These are phyloP conservation scores for Fusarium brachygibbosum DNA, from an alignment of 2,329 filamentous ascomycete genomes.

Conservation along the genomic window DNA sequence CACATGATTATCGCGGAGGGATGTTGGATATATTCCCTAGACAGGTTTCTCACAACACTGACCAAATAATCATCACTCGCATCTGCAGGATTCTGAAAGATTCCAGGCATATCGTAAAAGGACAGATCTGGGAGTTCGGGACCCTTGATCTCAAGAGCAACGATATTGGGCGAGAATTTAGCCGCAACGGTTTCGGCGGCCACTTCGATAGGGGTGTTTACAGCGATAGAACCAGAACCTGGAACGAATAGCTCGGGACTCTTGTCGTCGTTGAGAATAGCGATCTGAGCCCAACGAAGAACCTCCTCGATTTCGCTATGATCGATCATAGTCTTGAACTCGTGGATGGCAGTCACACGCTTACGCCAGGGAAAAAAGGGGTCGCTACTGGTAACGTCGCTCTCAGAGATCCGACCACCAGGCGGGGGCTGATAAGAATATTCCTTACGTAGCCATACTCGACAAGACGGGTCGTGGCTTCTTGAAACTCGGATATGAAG, in stretches of 20 bases:
- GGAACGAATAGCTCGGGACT: constrained; percentile 68
- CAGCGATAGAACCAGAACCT: constrained; percentile 58
- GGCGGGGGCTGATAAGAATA: constrained; percentile 67
- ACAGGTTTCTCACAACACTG: constrained; percentile 77
- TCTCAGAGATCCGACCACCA: constrained; percentile 57
- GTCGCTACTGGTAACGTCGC: constrained; percentile 63
- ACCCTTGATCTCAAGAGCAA: constrained; percentile 80
- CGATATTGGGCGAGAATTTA: constrained; percentile 85
- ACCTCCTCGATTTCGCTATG: constrained; percentile 75
- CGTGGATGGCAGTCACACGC: constrained; percentile 60
- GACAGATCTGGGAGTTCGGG: constrained; percentile 79
- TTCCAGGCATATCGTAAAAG: constrained; percentile 88
- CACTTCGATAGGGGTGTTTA: constrained; percentile 52
- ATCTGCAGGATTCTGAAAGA: constrained; percentile 78
- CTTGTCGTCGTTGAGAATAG: constrained; percentile 76
- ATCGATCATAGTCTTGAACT: constrained; percentile 75
- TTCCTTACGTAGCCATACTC: constrained; percentile 74
- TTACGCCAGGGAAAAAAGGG: constrained; percentile 76
- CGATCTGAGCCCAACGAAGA: constrained; percentile 81
- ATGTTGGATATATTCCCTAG: constrained; percentile 77
- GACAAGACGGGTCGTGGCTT: constrained; percentile 74
- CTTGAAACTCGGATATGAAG: constrained; percentile 80
- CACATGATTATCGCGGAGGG: constrained; percentile 81
- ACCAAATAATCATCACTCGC: constrained; percentile 77
- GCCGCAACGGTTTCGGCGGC: constrained; percentile 64